Evolutionary conservation across 2,329 filamentous ascomycete genomes (phyloP).

Genomic region (Pezizomycotina sp.): DNA sequence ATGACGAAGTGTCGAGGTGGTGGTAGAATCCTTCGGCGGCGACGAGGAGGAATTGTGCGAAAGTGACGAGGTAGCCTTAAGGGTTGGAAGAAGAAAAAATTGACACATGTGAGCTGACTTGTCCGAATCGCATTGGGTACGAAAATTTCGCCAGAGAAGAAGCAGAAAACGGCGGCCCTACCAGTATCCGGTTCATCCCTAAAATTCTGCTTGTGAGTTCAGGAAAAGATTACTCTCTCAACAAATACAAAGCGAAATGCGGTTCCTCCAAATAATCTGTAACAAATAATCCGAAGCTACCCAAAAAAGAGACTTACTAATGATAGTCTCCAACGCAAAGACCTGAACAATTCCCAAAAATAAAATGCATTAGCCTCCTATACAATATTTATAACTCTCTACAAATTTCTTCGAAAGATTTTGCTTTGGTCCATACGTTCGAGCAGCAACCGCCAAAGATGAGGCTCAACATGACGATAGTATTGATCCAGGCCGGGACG

Average conservation of each 20-base stretch:
- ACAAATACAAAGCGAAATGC: too few relatives aligned
- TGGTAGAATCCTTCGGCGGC: constrained; percentile 60
- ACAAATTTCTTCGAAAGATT: constrained; percentile 2
- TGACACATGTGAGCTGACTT: constrained; percentile 4
- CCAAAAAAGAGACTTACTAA: constrained; percentile 62
- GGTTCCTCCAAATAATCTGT: too few relatives aligned
- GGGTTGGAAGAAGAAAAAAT: constrained; percentile 7
- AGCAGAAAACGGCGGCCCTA: background rate
- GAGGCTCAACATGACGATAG: constrained; percentile 54
- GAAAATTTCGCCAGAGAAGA: too few relatives aligned
- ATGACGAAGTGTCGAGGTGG: constrained; percentile 51
- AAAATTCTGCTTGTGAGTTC: constrained; percentile 16
- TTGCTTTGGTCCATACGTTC: too few relatives aligned
- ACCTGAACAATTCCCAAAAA: constrained; percentile 41
- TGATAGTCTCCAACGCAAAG: constrained; percentile 87
- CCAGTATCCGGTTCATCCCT: constrained; percentile 75
- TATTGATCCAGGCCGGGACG: constrained; percentile 45
- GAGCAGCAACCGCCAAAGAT: constrained; percentile 95
- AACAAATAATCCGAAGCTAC: constrained; percentile 4
- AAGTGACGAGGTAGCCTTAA: constrained; percentile 61
- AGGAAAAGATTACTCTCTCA: constrained; percentile 7
- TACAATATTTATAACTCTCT: constrained; percentile 1
- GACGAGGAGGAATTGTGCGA: constrained; percentile 76
- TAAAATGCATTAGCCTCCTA: constrained; percentile 3
- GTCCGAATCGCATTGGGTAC: too few relatives aligned